Evolutionary conservation across 1,284 basidiomycete species (phyloP).

Genomic region (Tetrapyrgos nigripes): DNA sequence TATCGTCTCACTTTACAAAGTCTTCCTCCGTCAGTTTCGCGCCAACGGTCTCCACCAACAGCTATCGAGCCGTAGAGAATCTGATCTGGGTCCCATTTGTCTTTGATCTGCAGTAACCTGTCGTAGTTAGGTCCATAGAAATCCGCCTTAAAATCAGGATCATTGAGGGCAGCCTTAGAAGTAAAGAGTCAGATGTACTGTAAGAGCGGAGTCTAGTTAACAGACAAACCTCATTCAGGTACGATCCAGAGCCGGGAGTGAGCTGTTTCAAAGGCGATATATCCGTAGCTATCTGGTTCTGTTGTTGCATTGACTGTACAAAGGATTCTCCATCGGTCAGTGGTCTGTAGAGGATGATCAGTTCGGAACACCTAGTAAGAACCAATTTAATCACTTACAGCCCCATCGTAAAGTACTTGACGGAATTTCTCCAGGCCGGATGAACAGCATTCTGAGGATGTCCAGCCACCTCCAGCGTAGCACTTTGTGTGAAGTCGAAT

Average conservation of each 20-base stretch:
- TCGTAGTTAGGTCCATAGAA: slow-evolving; percentile 30
- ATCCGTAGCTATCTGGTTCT: slow-evolving; percentile 13
- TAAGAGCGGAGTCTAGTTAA: background rate
- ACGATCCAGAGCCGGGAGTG: slow-evolving; percentile 18
- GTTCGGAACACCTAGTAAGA: background rate
- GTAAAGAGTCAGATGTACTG: background rate
- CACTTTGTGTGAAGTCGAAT: slow-evolving; percentile 17
- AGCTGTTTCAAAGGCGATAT: slow-evolving; percentile 16
- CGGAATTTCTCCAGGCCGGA: slow-evolving; percentile 22
- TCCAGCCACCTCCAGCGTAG: slow-evolving; percentile 16
- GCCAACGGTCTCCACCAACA: slow-evolving; percentile 31
- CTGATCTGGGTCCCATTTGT: slow-evolving; percentile 29
- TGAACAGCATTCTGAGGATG: slow-evolving; percentile 22
- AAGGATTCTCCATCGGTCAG: background rate
- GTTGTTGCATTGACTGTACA: background rate
- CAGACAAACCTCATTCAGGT: slow-evolving; percentile 21
- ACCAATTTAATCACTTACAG: background rate
- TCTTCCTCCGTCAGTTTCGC: slow-evolving; percentile 20
- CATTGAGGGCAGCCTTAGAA: slow-evolving; percentile 22
- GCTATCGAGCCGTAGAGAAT: slow-evolving; percentile 25
- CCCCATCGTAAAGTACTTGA: slow-evolving; percentile 1
- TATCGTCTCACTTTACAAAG: slow-evolving; percentile 15
- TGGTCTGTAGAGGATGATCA: background rate
- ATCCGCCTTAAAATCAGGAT: slow-evolving; percentile 24
- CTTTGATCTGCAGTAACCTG: slow-evolving; percentile 25